phyloP scores from a whole-genome alignment of 768 basidiomycete genomes.

The Lactarius evosmus region DNA sequence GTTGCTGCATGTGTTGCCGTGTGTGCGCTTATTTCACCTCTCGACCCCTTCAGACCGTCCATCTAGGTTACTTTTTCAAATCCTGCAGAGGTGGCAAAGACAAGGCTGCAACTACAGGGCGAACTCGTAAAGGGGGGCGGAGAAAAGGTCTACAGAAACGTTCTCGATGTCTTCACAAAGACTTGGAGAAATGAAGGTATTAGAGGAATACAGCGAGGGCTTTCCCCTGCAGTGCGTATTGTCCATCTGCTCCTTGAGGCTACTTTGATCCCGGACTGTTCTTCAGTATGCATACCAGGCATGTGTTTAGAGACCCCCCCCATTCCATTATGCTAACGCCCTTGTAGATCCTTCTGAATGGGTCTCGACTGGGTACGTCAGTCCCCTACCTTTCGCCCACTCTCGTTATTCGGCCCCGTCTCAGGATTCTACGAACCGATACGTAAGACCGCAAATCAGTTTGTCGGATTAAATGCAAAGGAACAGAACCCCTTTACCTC shows the following conservation, averaged over 20 bases:
- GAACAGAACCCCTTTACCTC: slow-evolving; percentile 76
- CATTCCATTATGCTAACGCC: background rate
- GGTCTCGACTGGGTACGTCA: slow-evolving; percentile 73
- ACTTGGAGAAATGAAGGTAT: slow-evolving; percentile 90
- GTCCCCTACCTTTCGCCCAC: slow-evolving; percentile 9
- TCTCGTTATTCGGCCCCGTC: background rate
- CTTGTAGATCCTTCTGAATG: slow-evolving; percentile 81
- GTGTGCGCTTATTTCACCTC: slow-evolving; percentile 31
- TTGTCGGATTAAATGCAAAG: slow-evolving; percentile 58
- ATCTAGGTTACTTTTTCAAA: slow-evolving; percentile 77
- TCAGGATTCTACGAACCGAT: slow-evolving; percentile 96
- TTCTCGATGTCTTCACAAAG: slow-evolving; percentile 82
- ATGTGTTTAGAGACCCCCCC: slow-evolving; percentile 33
- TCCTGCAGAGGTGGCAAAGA: slow-evolving; percentile 86
- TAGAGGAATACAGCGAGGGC: slow-evolving; percentile 88
- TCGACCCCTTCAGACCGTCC: slow-evolving; percentile 5
- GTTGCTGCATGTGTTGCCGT: slow-evolving; percentile 91
- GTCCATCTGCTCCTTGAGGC: background rate
- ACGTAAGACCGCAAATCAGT: slow-evolving; percentile 62
- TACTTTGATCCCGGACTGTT: slow-evolving; percentile 19
- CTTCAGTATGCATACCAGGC: slow-evolving; percentile 88
- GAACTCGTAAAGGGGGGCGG: slow-evolving; percentile 78
- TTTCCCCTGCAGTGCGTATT: slow-evolving; percentile 75
- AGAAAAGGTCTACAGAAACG: slow-evolving; percentile 80
- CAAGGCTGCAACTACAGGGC: slow-evolving; percentile 92